A percentile compares a stretch with the other conserved stretches of the same genome.
Evolutionary conservation across 257 asterid genomes (phyloP).

Genomic region (Gardenia jasminoides): DNA sequence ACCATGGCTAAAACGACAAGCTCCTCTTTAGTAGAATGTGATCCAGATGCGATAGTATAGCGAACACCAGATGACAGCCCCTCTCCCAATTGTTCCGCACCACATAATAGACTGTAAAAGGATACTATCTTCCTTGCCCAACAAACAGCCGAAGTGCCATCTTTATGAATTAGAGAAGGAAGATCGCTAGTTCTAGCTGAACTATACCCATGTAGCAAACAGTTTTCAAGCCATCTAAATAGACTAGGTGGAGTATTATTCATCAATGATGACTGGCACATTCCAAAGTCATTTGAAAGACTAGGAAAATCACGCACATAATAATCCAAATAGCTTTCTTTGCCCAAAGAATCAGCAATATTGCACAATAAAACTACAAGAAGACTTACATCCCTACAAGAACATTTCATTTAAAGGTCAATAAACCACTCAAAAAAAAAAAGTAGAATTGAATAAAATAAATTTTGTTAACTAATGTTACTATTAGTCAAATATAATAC

Average conservation of each 20-base stretch:
- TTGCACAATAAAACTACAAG: conserved; percentile 69
- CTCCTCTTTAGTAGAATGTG: conserved; percentile 64
- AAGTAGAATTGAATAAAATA: conserved; percentile 6
- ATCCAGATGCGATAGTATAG: conserved; percentile 72
- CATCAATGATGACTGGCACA: conserved; percentile 32
- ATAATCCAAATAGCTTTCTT: conserved; percentile 79
- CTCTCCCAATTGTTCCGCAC: conserved; percentile 63
- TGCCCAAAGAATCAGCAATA: conserved; percentile 65
- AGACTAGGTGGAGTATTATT: conserved; percentile 68
- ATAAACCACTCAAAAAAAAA: conserved; percentile 7
- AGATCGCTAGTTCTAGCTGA: conserved; percentile 64
- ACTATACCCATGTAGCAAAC: conserved; percentile 68
- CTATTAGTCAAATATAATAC: not conserved
- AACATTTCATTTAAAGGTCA: conserved; percentile 7
- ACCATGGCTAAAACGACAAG: conserved; percentile 88
- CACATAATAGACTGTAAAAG: conserved; percentile 86
- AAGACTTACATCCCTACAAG: conserved; percentile 77
- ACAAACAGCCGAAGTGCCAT: conserved; percentile 61
- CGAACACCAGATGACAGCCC: conserved; percentile 77
- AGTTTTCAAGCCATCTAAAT: conserved; percentile 87
- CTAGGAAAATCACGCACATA: conserved; percentile 86
- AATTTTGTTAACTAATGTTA: not conserved
- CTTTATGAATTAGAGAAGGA: conserved; percentile 66
- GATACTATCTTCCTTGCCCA: conserved; percentile 90
- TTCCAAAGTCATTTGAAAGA: conserved; percentile 41